Percentiles rank a stretch among this genome's conserved stretches.
These are phyloP conservation scores for Colletotrichum costaricense DNA, from an alignment of 2,329 filamentous ascomycete species.

Conservation along the genomic window DNA sequence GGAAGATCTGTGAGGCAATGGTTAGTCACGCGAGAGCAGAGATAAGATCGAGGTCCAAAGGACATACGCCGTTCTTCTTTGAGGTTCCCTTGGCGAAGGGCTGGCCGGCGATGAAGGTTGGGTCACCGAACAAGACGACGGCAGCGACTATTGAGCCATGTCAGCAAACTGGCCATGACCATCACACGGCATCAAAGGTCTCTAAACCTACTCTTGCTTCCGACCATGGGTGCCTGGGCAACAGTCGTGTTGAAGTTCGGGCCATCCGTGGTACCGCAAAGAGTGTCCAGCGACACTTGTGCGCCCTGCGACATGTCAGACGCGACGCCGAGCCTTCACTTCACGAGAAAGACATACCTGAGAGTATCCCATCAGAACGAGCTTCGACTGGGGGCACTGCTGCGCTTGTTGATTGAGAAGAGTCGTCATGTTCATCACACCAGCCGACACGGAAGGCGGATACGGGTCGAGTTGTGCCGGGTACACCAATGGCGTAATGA, in stretches of 20 bases:
- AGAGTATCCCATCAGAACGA: constrained; percentile 56
- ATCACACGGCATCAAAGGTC: neutral
- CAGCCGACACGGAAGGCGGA: constrained; percentile 47
- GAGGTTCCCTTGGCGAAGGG: constrained; percentile 51
- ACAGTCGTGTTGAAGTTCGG: constrained; percentile 41
- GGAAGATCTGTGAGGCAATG: constrained; percentile 10
- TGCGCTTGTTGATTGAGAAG: constrained; percentile 46
- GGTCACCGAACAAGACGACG: constrained; percentile 54
- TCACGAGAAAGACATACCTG: constrained; percentile 42
- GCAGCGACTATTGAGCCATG: constrained; percentile 48
- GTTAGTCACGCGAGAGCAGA: neutral
- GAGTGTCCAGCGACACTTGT: constrained; percentile 49
- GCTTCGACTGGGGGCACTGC: constrained; percentile 50
- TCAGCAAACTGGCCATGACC: neutral
- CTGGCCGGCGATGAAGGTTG: constrained; percentile 49
- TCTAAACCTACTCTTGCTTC: constrained; percentile 46
- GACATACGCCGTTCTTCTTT: constrained; percentile 50
- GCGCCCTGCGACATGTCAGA: constrained; percentile 46
- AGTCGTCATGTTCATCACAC: constrained; percentile 45
- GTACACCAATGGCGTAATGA: constrained; percentile 50
- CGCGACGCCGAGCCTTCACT: neutral
- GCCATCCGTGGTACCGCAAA: constrained; percentile 48
- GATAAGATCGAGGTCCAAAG: fast-evolving
- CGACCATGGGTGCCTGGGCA: constrained; percentile 42
- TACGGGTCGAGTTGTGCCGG: constrained; percentile 51